Percentiles rank a stretch among this genome's conserved stretches.
Conservation (phyloP, 1,284 basidiomycete species). For the Leccinum solheimii region DNA sequence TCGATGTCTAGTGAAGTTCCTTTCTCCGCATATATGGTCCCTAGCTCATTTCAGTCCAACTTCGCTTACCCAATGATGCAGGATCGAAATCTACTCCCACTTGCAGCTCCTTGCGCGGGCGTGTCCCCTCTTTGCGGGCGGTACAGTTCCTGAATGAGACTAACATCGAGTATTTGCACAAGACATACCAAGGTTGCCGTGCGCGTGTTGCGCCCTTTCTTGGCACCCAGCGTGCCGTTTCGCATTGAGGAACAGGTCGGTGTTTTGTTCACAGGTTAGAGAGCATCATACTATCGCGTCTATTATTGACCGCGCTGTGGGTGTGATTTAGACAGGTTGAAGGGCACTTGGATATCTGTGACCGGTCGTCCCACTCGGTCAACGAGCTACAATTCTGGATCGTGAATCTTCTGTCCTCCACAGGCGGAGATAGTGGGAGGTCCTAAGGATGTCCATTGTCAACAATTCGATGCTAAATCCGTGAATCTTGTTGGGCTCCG, state of each 20-base stretch:
- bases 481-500: no score
- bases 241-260: background rate
- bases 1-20: constrained; percentile 4
- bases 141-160: background rate
- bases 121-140: constrained; percentile 13
- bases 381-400: no score
- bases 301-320: background rate
- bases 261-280: background rate
- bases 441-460: no score
- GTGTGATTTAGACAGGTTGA: background rate
- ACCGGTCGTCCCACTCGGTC: no score
- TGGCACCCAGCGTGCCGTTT: background rate
- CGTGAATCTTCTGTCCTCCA: no score
- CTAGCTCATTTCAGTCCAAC: constrained; percentile 23
- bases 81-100: background rate
- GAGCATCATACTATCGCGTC: background rate
- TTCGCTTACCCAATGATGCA: background rate
- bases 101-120: constrained; percentile 12
- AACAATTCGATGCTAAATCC: no score
- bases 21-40: constrained; percentile 12
- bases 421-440: no score
- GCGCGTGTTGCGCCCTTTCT: background rate
- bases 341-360: no score
- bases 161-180: background rate
- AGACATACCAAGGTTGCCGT: background rate